Conservation (phyloP, 2,329 filamentous ascomycete genomes). For the Coniochaeta hoffmannii region DNA sequence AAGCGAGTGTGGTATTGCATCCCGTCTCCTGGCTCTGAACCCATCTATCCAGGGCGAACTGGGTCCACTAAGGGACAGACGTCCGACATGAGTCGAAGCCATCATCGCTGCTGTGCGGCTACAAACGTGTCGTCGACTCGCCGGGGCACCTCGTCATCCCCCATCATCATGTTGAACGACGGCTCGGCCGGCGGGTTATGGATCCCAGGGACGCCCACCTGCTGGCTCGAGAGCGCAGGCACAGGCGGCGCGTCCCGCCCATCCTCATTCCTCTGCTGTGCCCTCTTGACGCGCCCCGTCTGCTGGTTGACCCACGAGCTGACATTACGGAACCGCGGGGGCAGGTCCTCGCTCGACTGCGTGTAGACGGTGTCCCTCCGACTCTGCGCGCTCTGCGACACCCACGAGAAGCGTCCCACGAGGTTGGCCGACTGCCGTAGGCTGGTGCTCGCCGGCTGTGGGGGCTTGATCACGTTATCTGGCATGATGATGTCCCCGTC, state of each 20-base stretch:
- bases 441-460: slow-evolving; percentile 9
- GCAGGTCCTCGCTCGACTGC: slow-evolving; percentile 42
- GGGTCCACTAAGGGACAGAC: too few relatives aligned
- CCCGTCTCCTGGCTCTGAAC: not conserved
- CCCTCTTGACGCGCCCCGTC: slow-evolving; percentile 43
- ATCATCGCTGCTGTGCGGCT: not conserved
- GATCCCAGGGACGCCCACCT: slow-evolving; percentile 22
- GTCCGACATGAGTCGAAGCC: not conserved
- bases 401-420: slow-evolving; percentile 27
- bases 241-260: slow-evolving; percentile 21
- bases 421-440: slow-evolving; percentile 12
- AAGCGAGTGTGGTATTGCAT: not conserved
- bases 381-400: slow-evolving; percentile 15
- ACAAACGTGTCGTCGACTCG: slow-evolving; percentile 25
- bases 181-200: slow-evolving; percentile 35
- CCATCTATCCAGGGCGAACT: too few relatives aligned
- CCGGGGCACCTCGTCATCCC: slow-evolving; percentile 39
- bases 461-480: slow-evolving; percentile 11
- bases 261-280: slow-evolving; percentile 26
- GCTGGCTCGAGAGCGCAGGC: slow-evolving; percentile 27
- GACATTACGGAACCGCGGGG: slow-evolving; percentile 49
- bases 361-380: slow-evolving; percentile 43
- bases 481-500: slow-evolving; percentile 51
- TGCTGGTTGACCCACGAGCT: slow-evolving; percentile 61
- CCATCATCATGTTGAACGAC: slow-evolving; percentile 42